Evolutionary conservation across 257 asterid species (phyloP).

Genomic region (Solanum sejunctum): DNA sequence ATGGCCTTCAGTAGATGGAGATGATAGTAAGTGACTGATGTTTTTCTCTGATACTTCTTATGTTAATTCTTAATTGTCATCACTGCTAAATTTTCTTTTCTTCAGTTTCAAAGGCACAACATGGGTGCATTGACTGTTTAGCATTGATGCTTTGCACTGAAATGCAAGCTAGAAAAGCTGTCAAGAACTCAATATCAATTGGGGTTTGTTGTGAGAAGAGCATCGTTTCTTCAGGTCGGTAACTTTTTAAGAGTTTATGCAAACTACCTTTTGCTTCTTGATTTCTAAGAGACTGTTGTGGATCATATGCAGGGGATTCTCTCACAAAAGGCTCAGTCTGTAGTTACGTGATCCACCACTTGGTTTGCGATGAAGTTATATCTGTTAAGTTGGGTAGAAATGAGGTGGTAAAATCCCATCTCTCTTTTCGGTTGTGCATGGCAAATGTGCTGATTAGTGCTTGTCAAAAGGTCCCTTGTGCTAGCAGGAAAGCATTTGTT

Average conservation of each 20-base stretch:
- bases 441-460: constrained; percentile 85
- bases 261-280: background rate
- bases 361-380: constrained; percentile 18
- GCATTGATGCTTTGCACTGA: constrained; percentile 75
- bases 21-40: constrained; percentile 46
- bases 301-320: constrained; percentile 26
- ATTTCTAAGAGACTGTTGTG: constrained; percentile 4
- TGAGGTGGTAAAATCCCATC: constrained; percentile 12
- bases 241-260: background rate
- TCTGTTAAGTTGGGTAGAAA: constrained; percentile 15
- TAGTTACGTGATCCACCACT: constrained; percentile 37
- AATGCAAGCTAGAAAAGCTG: constrained; percentile 32
- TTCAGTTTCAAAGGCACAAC: constrained; percentile 81
- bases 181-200: constrained; percentile 14
- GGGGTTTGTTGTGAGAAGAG: background rate
- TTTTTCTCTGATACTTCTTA: background rate
- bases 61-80: constrained; percentile 5
- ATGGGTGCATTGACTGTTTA: constrained; percentile 90
- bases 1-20: constrained; percentile 51
- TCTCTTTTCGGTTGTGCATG: constrained; percentile 68
- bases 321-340: constrained; percentile 26
- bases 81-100: background rate
- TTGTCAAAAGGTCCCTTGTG: constrained; percentile 60
- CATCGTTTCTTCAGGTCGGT: background rate
- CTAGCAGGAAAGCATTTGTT: constrained; percentile 45